Conservation (phyloP, 2,329 filamentous ascomycete genomes). For the Cytospora piceicola region DNA sequence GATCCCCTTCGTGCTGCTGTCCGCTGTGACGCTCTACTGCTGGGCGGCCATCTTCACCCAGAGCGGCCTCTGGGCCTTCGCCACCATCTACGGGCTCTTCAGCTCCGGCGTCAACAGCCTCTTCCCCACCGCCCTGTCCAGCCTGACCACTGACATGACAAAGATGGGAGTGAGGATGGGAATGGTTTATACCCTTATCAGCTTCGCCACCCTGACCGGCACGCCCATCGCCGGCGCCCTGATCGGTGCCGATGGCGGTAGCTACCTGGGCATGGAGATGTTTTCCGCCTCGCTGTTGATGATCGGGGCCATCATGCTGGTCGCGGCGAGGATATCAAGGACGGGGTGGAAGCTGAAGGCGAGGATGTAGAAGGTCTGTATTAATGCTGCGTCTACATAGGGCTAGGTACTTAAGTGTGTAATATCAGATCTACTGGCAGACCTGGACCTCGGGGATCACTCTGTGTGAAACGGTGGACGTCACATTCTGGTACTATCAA, state of each 20-base stretch:
- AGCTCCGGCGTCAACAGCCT: slow-evolving; percentile 67
- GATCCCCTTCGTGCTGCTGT: slow-evolving; percentile 49
- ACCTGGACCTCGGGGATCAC: neutral
- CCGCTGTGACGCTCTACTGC: slow-evolving; percentile 53
- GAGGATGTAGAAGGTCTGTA: slow-evolving; percentile 31
- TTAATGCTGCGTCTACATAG: neutral
- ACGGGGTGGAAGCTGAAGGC: slow-evolving; percentile 48
- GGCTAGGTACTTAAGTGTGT: neutral
- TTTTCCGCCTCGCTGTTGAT: slow-evolving; percentile 52
- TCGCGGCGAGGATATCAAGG: slow-evolving; percentile 44
- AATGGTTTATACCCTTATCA: slow-evolving; percentile 60
- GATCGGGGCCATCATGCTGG: slow-evolving; percentile 46
- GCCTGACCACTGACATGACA: slow-evolving; percentile 54
- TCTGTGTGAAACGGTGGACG: neutral
- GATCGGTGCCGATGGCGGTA: slow-evolving; percentile 45
- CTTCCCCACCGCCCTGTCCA: slow-evolving; percentile 65
- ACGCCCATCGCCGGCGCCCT: slow-evolving; percentile 57
- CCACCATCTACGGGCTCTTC: slow-evolving; percentile 64
- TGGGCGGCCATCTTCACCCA: slow-evolving; percentile 63
- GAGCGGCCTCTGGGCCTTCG: slow-evolving; percentile 63
- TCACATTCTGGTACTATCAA: neutral
- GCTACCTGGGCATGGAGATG: slow-evolving; percentile 51
- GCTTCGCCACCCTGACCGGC: slow-evolving; percentile 55
- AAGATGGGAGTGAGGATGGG: slow-evolving; percentile 60
- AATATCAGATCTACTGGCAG: neutral